Percentiles rank a stretch among this genome's conserved stretches.
phyloP scores from a whole-genome alignment of 805 yeast genomes.

The Blastobotrys robertii region DNA sequence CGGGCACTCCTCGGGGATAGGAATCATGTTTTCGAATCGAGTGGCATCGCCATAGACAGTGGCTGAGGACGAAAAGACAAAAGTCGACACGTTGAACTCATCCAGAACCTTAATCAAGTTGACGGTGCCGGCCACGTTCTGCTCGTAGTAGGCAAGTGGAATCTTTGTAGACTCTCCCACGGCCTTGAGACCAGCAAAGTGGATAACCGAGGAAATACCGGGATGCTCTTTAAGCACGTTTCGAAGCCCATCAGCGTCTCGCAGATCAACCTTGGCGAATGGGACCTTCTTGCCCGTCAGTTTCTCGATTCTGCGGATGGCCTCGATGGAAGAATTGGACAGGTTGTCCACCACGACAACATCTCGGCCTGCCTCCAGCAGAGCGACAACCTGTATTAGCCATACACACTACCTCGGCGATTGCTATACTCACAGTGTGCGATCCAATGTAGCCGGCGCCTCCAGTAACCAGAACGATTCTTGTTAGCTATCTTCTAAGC shows the following conservation, averaged over 20 bases:
- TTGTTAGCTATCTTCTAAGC: too few relatives aligned
- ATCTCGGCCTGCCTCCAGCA: constrained; percentile 50
- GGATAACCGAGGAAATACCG: constrained; percentile 51
- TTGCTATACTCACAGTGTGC: constrained; percentile 45
- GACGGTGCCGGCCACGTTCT: constrained; percentile 59
- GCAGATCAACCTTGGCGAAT: constrained; percentile 49
- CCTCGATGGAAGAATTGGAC: constrained; percentile 55
- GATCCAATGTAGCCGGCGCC: constrained; percentile 87
- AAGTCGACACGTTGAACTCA: constrained; percentile 35
- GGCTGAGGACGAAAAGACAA: constrained; percentile 72
- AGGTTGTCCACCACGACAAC: constrained; percentile 69
- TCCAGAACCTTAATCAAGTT: constrained; percentile 46
- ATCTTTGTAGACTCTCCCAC: constrained; percentile 67
- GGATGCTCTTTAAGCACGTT: constrained; percentile 40
- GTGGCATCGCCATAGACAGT: constrained; percentile 80
- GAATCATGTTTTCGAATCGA: constrained; percentile 59
- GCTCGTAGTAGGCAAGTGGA: constrained; percentile 59
- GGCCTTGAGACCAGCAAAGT: constrained; percentile 77
- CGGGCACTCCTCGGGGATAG: constrained; percentile 72
- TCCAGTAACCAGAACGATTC: constrained; percentile 58
- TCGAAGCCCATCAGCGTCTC: constrained; percentile 39
- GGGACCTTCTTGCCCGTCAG: constrained; percentile 39
- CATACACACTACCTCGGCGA: background rate
- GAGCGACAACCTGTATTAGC: constrained; percentile 34
- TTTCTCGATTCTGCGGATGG: constrained; percentile 52